These are phyloP conservation scores for Chalara sp. DNA, from an alignment of 2,329 filamentous ascomycete genomes.

Conservation along the genomic window DNA sequence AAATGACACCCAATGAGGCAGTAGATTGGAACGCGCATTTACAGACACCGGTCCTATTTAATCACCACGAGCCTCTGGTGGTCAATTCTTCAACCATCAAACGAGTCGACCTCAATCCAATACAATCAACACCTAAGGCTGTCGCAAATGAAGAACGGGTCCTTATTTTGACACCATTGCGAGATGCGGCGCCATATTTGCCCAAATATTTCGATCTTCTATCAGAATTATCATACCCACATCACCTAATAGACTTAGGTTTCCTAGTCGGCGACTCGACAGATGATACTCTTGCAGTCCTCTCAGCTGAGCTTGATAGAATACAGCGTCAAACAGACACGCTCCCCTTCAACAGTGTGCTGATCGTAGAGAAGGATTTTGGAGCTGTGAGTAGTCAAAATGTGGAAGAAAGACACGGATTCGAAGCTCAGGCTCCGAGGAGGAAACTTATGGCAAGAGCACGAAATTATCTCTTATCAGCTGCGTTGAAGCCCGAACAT, in stretches of 20 bases:
- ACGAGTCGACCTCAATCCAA: constrained; percentile 75
- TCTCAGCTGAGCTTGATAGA: constrained; percentile 78
- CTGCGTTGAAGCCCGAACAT: constrained; percentile 85
- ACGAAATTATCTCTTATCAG: constrained; percentile 81
- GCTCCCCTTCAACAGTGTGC: constrained; percentile 72
- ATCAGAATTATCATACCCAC: constrained; percentile 84
- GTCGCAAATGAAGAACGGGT: constrained; percentile 76
- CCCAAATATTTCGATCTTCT: constrained; percentile 91
- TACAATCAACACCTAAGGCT: constrained; percentile 75
- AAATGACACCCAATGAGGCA: constrained; percentile 89
- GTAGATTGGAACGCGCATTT: constrained; percentile 82
- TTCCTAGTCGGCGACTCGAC: constrained; percentile 90
- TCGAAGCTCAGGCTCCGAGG: constrained; percentile 80
- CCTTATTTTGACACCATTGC: constrained; percentile 85
- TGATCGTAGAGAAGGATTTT: constrained; percentile 90
- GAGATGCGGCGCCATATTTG: constrained; percentile 78
- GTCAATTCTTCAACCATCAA: constrained; percentile 76
- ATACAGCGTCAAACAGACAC: constrained; percentile 74
- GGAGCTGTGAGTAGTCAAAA: constrained; percentile 54
- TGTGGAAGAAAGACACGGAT: constrained; percentile 78
- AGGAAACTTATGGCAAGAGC: constrained; percentile 86
- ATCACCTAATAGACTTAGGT: constrained; percentile 88
- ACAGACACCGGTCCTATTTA: constrained; percentile 91
- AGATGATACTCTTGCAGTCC: constrained; percentile 85
- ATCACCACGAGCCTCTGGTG: constrained; percentile 82